phyloP scores from a whole-genome alignment of 306 rosid genomes.

The Casuarina glauca region DNA sequence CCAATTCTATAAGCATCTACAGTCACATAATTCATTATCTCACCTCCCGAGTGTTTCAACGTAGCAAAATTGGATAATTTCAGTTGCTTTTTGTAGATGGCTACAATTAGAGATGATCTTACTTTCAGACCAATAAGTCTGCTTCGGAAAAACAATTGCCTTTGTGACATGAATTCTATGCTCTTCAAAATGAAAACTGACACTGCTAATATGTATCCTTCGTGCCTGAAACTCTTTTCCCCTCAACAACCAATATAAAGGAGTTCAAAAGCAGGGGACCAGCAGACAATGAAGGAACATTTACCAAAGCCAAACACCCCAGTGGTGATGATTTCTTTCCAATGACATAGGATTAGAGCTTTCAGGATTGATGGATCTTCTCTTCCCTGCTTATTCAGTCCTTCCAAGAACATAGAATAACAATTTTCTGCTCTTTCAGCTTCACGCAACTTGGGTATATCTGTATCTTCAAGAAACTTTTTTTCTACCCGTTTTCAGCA shows the following conservation, averaged over 20 bases:
- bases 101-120: slow-evolving; percentile 58
- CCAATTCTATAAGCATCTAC: slow-evolving; percentile 83
- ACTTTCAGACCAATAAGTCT: slow-evolving; percentile 62
- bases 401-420: too few relatives aligned
- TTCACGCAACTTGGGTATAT: too few relatives aligned
- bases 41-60: slow-evolving; percentile 70
- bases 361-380: slow-evolving; percentile 35
- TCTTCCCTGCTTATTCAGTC: too few relatives aligned
- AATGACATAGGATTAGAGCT: slow-evolving; percentile 56
- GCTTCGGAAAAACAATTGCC: slow-evolving; percentile 72
- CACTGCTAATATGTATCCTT: slow-evolving; percentile 54
- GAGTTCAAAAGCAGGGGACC: slow-evolving; percentile 76
- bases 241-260: slow-evolving; percentile 70
- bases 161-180: slow-evolving; percentile 62
- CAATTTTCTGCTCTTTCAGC: too few relatives aligned
- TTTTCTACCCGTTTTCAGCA: too few relatives aligned
- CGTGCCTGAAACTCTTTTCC: slow-evolving; percentile 60
- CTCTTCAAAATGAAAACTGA: slow-evolving; percentile 55
- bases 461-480: too few relatives aligned
- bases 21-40: slow-evolving; percentile 78
- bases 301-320: slow-evolving; percentile 66
- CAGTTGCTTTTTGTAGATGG: slow-evolving; percentile 57
- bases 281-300: slow-evolving; percentile 52
- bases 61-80: slow-evolving; percentile 57
- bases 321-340: slow-evolving; percentile 56